These are phyloP conservation scores for Alternaria sp. DNA, from an alignment of 2,329 filamentous ascomycete species.

Conservation along the genomic window DNA sequence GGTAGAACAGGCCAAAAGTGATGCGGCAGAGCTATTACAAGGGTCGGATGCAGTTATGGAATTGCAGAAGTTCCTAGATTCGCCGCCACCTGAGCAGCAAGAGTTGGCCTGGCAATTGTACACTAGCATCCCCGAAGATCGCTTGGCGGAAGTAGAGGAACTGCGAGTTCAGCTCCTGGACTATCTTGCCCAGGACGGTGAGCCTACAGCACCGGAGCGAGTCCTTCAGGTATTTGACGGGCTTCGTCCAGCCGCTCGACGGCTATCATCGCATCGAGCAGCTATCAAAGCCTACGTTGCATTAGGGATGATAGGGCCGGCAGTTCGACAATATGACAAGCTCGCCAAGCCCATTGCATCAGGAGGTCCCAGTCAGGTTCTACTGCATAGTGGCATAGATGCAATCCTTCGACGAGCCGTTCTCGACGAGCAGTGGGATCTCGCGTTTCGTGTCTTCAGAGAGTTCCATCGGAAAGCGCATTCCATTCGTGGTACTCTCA, in stretches of 20 bases:
- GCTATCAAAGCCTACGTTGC: slow-evolving; percentile 54
- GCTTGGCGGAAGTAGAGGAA: not conserved
- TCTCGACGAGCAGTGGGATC: slow-evolving; percentile 44
- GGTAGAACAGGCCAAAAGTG: slow-evolving; percentile 19
- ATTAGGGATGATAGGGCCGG: slow-evolving; percentile 47
- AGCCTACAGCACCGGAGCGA: slow-evolving; percentile 49
- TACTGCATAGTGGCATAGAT: slow-evolving; percentile 34
- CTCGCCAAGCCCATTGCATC: slow-evolving; percentile 26
- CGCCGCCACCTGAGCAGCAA: slow-evolving; percentile 24
- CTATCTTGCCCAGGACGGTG: slow-evolving; percentile 30
- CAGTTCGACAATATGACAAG: slow-evolving; percentile 51
- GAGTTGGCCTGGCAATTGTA: slow-evolving; percentile 50
- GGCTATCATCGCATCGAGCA: slow-evolving; percentile 52
- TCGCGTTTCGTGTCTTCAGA: slow-evolving; percentile 37
- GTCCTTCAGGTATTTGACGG: slow-evolving; percentile 55
- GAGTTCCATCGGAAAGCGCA: slow-evolving; percentile 18
- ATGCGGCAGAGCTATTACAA: slow-evolving; percentile 26
- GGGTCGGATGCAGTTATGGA: slow-evolving; percentile 22
- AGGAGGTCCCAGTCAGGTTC: not conserved
- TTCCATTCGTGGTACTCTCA: not conserved
- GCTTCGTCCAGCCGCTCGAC: slow-evolving; percentile 48
- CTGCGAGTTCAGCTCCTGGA: slow-evolving; percentile 35
- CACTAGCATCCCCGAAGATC: slow-evolving; percentile 25
- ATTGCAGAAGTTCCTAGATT: slow-evolving; percentile 25
- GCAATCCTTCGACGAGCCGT: slow-evolving; percentile 39